Evolutionary conservation across 139 green algal genomes (phyloP).

Genomic region (Chlorella sorokiniana): DNA sequence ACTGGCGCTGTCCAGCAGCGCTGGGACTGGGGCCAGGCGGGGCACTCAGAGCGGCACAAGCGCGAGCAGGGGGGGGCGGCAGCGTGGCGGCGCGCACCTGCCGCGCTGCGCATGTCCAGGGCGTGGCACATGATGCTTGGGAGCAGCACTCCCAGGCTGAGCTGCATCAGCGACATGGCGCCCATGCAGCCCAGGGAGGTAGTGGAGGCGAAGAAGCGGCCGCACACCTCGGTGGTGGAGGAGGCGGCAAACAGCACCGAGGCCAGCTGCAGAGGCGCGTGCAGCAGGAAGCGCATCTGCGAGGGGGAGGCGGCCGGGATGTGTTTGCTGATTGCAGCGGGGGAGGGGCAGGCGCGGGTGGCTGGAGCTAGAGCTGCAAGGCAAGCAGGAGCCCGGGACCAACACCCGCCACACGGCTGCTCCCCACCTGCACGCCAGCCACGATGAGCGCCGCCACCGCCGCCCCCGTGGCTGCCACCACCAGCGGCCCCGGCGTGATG

Average conservation of each 20-base stretch:
- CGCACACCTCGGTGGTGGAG: conserved; percentile 55
- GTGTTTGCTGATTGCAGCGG: neutral
- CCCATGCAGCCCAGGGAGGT: conserved; percentile 49
- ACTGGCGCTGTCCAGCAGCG: no score
- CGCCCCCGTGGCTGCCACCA: conserved; percentile 38
- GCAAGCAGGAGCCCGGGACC: neutral
- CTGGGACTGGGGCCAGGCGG: no score
- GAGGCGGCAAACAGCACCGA: conserved; percentile 60
- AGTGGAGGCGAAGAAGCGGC: conserved; percentile 38
- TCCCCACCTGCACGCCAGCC: conserved; percentile 49
- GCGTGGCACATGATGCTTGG: conserved; percentile 42
- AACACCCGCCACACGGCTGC: neutral
- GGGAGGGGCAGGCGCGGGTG: neutral
- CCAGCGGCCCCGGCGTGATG: conserved; percentile 31
- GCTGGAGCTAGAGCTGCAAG: neutral
- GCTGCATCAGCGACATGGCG: conserved; percentile 49
- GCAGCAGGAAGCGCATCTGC: conserved; percentile 62
- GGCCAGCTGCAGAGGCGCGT: conserved; percentile 64
- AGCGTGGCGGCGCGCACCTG: neutral
- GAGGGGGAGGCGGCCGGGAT: neutral
- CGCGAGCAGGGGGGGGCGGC: no score
- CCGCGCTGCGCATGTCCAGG: conserved; percentile 13
- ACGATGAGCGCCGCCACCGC: conserved; percentile 48
- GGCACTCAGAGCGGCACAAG: no score
- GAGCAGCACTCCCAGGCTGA: conserved; percentile 52